phyloP scores from a whole-genome alignment of 805 yeast genomes.

The Cyberlindnera japonica region DNA sequence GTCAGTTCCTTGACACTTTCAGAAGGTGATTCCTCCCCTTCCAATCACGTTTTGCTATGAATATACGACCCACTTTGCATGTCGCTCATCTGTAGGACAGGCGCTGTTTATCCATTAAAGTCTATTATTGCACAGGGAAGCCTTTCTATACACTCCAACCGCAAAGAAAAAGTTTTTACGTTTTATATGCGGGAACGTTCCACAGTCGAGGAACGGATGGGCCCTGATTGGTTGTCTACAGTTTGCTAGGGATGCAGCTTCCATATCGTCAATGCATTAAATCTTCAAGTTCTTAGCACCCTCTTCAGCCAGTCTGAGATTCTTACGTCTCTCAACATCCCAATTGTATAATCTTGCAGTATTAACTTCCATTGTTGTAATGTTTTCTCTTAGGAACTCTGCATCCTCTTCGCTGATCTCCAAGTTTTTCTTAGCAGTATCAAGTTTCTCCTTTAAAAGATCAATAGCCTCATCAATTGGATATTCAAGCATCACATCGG shows the following conservation, averaged over 20 bases:
- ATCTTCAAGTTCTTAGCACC: slow-evolving; percentile 34
- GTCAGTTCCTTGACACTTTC: slow-evolving; percentile 46
- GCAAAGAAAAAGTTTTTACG: no score
- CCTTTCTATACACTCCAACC: no score
- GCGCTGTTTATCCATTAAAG: no score
- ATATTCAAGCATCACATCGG: slow-evolving; percentile 95
- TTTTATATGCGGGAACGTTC: no score
- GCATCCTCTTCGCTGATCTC: slow-evolving; percentile 73
- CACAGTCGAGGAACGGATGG: no score
- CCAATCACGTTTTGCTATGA: no score
- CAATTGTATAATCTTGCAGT: slow-evolving; percentile 89
- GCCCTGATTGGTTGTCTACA: no score
- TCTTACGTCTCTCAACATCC: slow-evolving; percentile 74
- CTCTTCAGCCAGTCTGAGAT: slow-evolving; percentile 40
- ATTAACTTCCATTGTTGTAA: slow-evolving; percentile 97
- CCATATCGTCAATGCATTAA: background rate
- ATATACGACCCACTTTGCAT: no score
- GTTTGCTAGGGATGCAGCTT: no score
- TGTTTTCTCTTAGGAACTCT: slow-evolving; percentile 80
- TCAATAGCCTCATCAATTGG: slow-evolving; percentile 83
- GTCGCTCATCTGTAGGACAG: no score
- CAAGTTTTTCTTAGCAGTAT: slow-evolving; percentile 56
- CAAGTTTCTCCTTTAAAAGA: slow-evolving; percentile 58
- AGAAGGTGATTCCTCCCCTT: slow-evolving; percentile 33
- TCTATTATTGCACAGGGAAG: no score